Evolutionary conservation across 1,139 yeast species (phyloP), one percentile per base, ranked within the genome.

Genomic region (Blastobotrys elegans): DNA sequence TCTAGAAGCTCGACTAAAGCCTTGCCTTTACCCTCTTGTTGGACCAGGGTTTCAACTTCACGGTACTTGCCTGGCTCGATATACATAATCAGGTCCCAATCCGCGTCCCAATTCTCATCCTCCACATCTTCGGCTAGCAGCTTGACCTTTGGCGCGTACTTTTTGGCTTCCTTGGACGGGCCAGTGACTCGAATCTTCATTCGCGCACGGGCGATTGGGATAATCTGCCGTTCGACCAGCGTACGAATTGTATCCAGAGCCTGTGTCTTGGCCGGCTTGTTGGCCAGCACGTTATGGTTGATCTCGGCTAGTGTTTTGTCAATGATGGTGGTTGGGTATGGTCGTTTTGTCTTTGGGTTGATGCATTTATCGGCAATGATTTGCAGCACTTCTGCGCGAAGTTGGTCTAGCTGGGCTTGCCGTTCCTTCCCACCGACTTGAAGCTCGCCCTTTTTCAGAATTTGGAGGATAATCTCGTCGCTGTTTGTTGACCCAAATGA

Each of bases 351-450:
- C 48, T 75, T 78, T 4, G 98, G 97, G 59, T 94, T 90, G 47
- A 94, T 84, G 62, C 97, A 90, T 63, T 88, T 90, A 13, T 95
- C 83, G 24, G 95, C 85, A 40, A 94, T 82, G 40, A 88, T 80
- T 48, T 81, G 88, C 36, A 92, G 71, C 53, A 89, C 84, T 61
- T 90, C 96, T 55, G 88, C 87, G 55, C 82, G 88, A 50, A 84
- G 77, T 65, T 87, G 94, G 51, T 75, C 77, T 51, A 81, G 68
- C 64, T 84, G 84, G 42, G 85, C 84, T 54, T 77, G 84, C 60
- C 98, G 74, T 67, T 92, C 98, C 71, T 88, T 89, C 63, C 89
- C 97, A 59, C 95, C 89, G 48, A 92, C 76, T 64, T 92, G 98
- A 56, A 92, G 82, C 64, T 92, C 98, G 37, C 98, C 98, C 62